phyloP scores from a whole-genome alignment of 2,329 filamentous ascomycete species.

The Fusarium secorum region DNA sequence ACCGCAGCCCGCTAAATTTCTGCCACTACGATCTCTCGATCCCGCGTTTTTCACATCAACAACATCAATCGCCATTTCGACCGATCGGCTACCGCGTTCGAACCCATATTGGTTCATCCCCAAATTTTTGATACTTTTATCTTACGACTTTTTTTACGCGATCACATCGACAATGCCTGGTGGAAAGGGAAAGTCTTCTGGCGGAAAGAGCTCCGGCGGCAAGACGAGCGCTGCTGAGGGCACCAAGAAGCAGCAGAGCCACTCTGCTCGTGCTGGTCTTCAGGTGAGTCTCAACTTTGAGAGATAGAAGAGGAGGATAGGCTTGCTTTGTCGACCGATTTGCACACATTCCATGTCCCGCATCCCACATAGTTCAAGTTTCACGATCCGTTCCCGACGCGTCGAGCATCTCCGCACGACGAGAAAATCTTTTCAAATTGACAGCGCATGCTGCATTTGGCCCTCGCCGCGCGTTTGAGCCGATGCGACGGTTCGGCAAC shows the following conservation, averaged over 20 bases:
- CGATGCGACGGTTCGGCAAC: constrained; percentile 15
- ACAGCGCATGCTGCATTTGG: constrained; percentile 7
- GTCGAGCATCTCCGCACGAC: constrained; percentile 38
- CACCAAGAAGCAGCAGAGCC: constrained; percentile 89
- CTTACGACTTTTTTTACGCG: constrained; percentile 34
- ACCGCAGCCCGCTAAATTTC: constrained; percentile 43
- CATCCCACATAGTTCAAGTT: constrained; percentile 38
- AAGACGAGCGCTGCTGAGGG: constrained; percentile 72
- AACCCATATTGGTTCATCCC: constrained; percentile 29
- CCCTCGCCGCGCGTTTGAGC: neutral
- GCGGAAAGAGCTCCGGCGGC: constrained; percentile 86
- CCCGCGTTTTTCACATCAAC: constrained; percentile 41
- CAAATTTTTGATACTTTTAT: constrained; percentile 23
- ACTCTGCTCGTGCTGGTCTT: constrained; percentile 92
- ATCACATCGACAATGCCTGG: constrained; percentile 67
- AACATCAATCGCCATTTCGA: constrained; percentile 38
- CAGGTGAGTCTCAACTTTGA: constrained; percentile 71
- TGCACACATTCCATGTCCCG: constrained; percentile 40
- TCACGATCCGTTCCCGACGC: constrained; percentile 34
- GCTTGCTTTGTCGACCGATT: constrained; percentile 30
- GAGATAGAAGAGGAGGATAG: constrained; percentile 8
- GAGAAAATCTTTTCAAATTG: constrained; percentile 30
- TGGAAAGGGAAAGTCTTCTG: constrained; percentile 92
- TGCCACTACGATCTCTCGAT: constrained; percentile 41
- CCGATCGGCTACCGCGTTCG: constrained; percentile 35